Evolutionary conservation across 1,284 basidiomycete genomes (phyloP).

Genomic region (Coniferiporia weirii): DNA sequence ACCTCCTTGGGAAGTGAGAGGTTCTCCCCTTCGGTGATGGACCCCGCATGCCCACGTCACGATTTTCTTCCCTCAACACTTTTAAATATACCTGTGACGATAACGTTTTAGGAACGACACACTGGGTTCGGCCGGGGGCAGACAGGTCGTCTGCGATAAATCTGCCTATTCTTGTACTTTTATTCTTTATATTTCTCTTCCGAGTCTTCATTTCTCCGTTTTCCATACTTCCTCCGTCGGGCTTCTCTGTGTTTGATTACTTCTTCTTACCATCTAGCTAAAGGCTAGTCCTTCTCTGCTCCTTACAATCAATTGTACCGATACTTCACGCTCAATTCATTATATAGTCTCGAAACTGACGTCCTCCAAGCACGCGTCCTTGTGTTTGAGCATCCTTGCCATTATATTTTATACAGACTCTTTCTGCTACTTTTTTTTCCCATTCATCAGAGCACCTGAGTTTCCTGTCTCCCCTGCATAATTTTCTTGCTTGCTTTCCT

Average conservation of each 20-base stretch:
- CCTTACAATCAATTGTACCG: too few relatives aligned
- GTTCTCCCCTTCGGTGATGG: conserved; percentile 10
- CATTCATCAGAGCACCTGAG: neutral
- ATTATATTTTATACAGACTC: neutral
- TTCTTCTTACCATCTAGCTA: too few relatives aligned
- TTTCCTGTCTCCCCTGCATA: neutral
- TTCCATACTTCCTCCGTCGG: neutral
- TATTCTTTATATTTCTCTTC: neutral
- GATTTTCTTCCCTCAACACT: neutral
- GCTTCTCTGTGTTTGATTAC: neutral
- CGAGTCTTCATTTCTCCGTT: neutral
- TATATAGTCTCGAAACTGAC: too few relatives aligned
- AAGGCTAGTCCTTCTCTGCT: too few relatives aligned
- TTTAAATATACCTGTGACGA: neutral
- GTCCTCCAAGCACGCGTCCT: too few relatives aligned
- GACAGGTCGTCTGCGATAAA: neutral
- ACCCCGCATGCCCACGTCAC: neutral
- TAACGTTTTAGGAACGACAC: neutral
- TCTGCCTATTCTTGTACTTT: neutral
- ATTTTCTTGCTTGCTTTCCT: neutral
- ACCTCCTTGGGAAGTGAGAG: conserved; percentile 7
- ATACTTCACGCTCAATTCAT: too few relatives aligned
- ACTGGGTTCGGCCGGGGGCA: neutral
- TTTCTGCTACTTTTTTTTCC: neutral
- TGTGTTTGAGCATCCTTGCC: neutral